Evolutionary conservation across 768 basidiomycete species (phyloP), one percentile per base, ranked within the genome.

Genomic region (Ramaria rubella): DNA sequence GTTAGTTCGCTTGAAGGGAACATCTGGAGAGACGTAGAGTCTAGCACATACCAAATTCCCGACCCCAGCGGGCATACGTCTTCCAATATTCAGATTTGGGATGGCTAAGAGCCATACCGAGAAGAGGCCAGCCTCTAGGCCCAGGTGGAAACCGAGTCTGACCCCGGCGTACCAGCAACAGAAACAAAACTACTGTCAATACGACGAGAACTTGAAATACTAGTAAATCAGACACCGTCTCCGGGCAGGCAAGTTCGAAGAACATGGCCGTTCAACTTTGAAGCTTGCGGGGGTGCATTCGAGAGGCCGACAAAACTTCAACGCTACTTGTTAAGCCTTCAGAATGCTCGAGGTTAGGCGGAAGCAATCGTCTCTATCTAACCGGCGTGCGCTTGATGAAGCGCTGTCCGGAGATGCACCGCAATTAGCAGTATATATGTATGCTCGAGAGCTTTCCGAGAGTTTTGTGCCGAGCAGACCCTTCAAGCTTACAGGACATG

Each of bases 51-150:
- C 68, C 68, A 50, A 67, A 69, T 6, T 40, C 52, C 27, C 62
- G 62, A 26, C 60, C 51, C 67, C 66, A 68, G 33, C 61, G 57
- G 12, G 58, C 57, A 42, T 65, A 68, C 15, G 60, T 62, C 48
- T 59, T 58, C 59, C 60, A 64, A 24, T 30, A 46, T 30, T 56
- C 55, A 4, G 43, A 34, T 15, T 29, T 56, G 5, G 55, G 55
- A 45, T 49, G 55, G 31, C 31, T 33, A 7, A 46, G 44, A 15
- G 45, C 55, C 46, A 56, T 38, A 34, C 55, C 55, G 29, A 56
- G 21, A 24, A 56, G 24, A 17, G 55, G 55, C 55, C 27, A 48
- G 31, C 55, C 55, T 49, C 46, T 56, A 17, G 55, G 55, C 43
- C 55, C 55, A 26, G 55, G 44, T 2, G 55, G 55, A 46, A 46